Percentiles rank a stretch among this genome's conserved stretches.
Conservation (phyloP, 192 early-diverging fungal species). For the Diversispora eburnea region DNA sequence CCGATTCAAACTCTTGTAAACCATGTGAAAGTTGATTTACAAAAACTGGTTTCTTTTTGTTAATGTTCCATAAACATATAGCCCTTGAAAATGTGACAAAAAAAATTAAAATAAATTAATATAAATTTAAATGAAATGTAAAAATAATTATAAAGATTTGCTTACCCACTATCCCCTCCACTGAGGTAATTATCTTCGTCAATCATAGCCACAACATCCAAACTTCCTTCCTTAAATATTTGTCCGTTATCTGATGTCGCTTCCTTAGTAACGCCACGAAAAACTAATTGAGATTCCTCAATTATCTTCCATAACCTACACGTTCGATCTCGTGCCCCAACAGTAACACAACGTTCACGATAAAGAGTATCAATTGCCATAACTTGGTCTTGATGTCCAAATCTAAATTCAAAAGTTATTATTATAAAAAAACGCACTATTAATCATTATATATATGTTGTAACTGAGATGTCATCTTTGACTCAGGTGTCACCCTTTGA, state of each 20-base stretch:
- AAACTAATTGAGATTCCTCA: conserved; percentile 92
- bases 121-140: background rate
- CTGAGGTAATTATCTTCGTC: conserved; percentile 92
- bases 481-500: too few relatives aligned
- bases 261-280: conserved; percentile 65
- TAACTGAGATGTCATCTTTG: too few relatives aligned
- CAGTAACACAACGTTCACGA: conserved; percentile 88
- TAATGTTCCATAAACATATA: conserved; percentile 89
- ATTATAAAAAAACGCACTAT: too few relatives aligned
- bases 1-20: conserved; percentile 42
- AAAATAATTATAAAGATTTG: background rate
- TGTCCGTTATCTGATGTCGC: conserved; percentile 32
- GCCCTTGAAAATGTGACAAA: conserved; percentile 46
- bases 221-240: conserved; percentile 54
- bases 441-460: too few relatives aligned
- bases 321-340: conserved; percentile 87
- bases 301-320: conserved; percentile 92
- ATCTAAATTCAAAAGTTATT: conserved; percentile 36
- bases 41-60: conserved; percentile 90
- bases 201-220: conserved; percentile 87
- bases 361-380: conserved; percentile 74
- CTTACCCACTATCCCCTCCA: conserved; percentile 83
- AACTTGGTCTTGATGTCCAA: conserved; percentile 95
- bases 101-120: background rate
- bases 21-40: conserved; percentile 77